Conservation (phyloP, 805 yeast species). For the Zygotorulaspora danielsina region DNA sequence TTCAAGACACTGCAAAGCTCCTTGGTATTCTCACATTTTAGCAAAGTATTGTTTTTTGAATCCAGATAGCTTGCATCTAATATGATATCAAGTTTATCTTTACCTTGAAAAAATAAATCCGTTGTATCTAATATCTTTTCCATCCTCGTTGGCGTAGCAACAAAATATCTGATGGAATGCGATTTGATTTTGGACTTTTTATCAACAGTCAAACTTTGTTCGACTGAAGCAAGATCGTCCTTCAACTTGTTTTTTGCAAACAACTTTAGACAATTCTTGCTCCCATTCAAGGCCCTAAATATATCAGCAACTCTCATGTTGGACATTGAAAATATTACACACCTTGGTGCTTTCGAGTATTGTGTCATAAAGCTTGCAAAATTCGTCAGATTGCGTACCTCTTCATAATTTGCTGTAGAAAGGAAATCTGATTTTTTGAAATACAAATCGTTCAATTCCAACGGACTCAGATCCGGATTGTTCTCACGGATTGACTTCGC, state of each 20-base stretch:
- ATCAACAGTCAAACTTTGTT: constrained; percentile 18
- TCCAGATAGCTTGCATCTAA: constrained; percentile 36
- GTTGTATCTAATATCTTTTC: constrained; percentile 27
- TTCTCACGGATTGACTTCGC: constrained; percentile 55
- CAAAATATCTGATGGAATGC: constrained; percentile 25
- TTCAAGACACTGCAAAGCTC: constrained; percentile 28
- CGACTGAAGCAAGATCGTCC: constrained; percentile 46
- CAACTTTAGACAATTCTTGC: constrained; percentile 58
- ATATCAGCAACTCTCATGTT: constrained; percentile 87
- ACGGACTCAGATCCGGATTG: constrained; percentile 63
- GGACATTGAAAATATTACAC: constrained; percentile 59
- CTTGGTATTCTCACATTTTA: constrained; percentile 27
- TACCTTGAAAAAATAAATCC: constrained; percentile 32
- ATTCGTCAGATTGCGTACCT: constrained; percentile 51
- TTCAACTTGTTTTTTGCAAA: constrained; percentile 70
- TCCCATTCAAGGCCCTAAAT: constrained; percentile 54
- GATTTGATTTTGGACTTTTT: constrained; percentile 13
- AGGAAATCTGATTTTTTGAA: constrained; percentile 53
- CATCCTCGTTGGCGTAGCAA: constrained; percentile 34
- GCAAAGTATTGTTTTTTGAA: constrained; percentile 28
- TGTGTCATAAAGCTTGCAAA: constrained; percentile 50
- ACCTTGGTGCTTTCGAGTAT: constrained; percentile 44
- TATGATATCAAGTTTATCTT: constrained; percentile 35
- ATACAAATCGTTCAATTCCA: constrained; percentile 68
- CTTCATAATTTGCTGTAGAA: constrained; percentile 56